Evolutionary conservation across 352 stramenopile genomes (phyloP), one percentile per base, ranked within the genome.

Genomic region (Globisporangium irregulare): DNA sequence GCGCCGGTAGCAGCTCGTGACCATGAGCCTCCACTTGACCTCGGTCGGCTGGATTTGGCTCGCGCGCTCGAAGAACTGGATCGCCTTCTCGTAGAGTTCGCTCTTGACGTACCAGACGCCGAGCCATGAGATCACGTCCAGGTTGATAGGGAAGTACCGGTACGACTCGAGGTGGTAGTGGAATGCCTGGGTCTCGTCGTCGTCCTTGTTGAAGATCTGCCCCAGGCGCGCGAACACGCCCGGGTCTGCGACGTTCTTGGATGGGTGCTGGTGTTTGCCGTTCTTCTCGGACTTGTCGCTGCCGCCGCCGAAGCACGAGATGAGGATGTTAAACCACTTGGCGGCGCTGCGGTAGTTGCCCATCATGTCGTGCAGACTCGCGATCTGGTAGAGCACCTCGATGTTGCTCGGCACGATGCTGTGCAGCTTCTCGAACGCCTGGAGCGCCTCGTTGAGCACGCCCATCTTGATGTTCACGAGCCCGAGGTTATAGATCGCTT

Each of bases 401-500:
- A 79, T 74, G 68, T 95, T 93, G 64, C 92, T 95, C 1, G 97
- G 95, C 18, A 98, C 90, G 63, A 99, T 97, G 66, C 82, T 98
- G 74, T 99, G 93, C 20, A 99, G 82, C 75, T 99, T 98, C 70
- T 99, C 95, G 77, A 99, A 99, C 20, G 93, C 96, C 67, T 98
- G 89, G 0, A 98, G 87, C 34, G 96, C 92, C 68, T 99, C 95
- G 41, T 93, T 82, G 32, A 94, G 70, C 22, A 96, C 81, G 12
- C 86, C 87, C 78, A 97, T 93, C 72, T 95, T 90, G 66, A 92
- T 93, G 67, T 94, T 94, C 51, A 93, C 89, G 14, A 93, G 73
- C 0, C 97, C 97, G 14, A 99, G 86, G 68, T 99, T 99, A 80
- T 98, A 99, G 59, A 99, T 98, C 10, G 97, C 95, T 73, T 98